Conservation (phyloP, 345 rosid genomes). For the Psidium guajava region DNA sequence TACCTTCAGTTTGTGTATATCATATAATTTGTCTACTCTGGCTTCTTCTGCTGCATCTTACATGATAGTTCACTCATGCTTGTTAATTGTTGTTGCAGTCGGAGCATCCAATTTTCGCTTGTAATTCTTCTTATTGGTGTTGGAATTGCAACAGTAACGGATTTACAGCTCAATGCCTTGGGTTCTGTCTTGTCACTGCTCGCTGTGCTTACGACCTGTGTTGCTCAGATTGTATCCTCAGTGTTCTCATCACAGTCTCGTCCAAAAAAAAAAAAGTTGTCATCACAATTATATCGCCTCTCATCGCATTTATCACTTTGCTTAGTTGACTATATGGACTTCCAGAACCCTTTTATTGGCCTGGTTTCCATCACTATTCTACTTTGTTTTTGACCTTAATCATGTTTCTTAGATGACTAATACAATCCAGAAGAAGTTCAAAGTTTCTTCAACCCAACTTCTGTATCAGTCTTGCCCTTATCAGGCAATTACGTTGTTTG, state of each 20-base stretch:
- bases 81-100: conserved; percentile 41
- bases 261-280: background rate
- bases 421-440: conserved; percentile 99
- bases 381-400: conserved; percentile 38
- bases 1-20: background rate
- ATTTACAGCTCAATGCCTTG: conserved; percentile 91
- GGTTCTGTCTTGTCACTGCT: conserved; percentile 90
- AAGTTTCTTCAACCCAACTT: conserved; percentile 97
- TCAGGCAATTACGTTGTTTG: conserved; percentile 86
- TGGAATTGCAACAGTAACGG: conserved; percentile 98
- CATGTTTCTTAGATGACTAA: conserved; percentile 77
- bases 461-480: conserved; percentile 98
- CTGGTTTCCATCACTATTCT: background rate
- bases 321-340: background rate
- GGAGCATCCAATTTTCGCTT: conserved; percentile 72
- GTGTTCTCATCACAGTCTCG: conserved; percentile 7
- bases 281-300: conserved; percentile 3
- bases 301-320: background rate
- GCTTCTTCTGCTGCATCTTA: background rate
- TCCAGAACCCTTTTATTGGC: background rate
- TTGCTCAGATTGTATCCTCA: conserved; percentile 98
- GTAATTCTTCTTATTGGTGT: conserved; percentile 90
- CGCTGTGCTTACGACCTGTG: conserved; percentile 89
- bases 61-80: conserved; percentile 4
- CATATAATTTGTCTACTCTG: background rate